Evolutionary conservation across 176 grass and related monocot genomes (phyloP).

Genomic region (Dactylis glomerata): DNA sequence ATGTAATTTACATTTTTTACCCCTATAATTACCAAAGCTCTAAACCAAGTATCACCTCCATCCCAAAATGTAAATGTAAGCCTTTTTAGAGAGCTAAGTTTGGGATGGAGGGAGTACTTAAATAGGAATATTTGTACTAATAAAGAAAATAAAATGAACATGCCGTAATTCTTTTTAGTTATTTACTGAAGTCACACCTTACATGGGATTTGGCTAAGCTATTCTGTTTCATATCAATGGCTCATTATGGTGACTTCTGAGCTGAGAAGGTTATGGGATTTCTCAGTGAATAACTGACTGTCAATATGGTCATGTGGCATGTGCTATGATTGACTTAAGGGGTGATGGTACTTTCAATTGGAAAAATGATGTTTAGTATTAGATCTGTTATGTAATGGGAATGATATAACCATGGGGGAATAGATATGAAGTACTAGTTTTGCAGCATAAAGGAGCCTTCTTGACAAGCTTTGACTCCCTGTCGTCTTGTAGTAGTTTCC

Average conservation of each 20-base stretch:
- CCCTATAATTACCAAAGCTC: not conserved
- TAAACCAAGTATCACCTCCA: too few relatives aligned
- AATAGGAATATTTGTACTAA: not conserved
- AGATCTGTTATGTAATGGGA: not conserved
- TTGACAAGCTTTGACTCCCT: too few relatives aligned
- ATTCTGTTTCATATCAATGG: too few relatives aligned
- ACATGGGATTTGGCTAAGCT: not conserved
- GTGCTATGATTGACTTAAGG: not conserved
- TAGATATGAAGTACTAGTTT: not conserved
- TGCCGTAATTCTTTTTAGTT: not conserved
- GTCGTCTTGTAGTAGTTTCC: too few relatives aligned
- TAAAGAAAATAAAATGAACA: not conserved
- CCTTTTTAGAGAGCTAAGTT: too few relatives aligned
- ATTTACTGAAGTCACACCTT: not conserved
- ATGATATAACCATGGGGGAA: not conserved
- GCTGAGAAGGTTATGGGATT: not conserved
- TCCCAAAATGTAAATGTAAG: too few relatives aligned
- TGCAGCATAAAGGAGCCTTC: not conserved
- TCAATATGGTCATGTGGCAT: not conserved
- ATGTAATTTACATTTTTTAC: not conserved
- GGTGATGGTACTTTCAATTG: not conserved
- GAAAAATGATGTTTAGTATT: not conserved
- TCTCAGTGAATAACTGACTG: not conserved
- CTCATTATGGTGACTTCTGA: not conserved
- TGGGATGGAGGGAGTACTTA: too few relatives aligned